Evolutionary conservation across 306 rosid genomes (phyloP), one percentile per base, ranked within the genome.

Genomic region (Cicer cuneatum): DNA sequence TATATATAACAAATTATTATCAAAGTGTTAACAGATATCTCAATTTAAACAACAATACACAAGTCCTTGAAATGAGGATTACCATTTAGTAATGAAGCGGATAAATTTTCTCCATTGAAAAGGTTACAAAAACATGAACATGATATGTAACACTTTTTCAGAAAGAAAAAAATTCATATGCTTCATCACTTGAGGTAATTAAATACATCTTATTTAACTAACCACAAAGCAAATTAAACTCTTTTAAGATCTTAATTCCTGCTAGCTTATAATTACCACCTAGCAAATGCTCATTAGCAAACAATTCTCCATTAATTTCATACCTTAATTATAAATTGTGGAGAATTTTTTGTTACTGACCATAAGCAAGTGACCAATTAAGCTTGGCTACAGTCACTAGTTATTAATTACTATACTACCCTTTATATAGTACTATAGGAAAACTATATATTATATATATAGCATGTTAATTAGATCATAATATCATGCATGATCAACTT

Each of bases 291-390:
- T 92, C 92, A 47, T 74, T 84, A 86, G 61, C 93, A 90, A 88
- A 90, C 84, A 86, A 69, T 80, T 86, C 92, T 89, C 88, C 48
- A 45, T 65, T 61, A 39, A 39, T 39, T 51, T 46, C 66, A 71
- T 61, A 78, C 74, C 78, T 76, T 51, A 19, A 42, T 39, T 39
- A 39, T 5, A 39, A 82, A 66, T 67, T 41, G 51, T 45, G 66
- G 92, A 88, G 93, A 90, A 86, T 83, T 79, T 81, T 92, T 90
- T 88, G 97, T 81, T 87, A 85, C 89, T 24, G 89, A 90, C 90
- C 93, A 92, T 88, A 78, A 86, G 87, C 71, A 65, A 73, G 83
- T 47, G 74, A 80, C 41, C 16, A 66, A 66, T 21, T 21, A 21
- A 21, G 11, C 37, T 73, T 11, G 13, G 7, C 69, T 45, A 73